These are phyloP conservation scores for Solanum pimpinellifolium DNA, from an alignment of 257 asterid species.

Conservation along the genomic window DNA sequence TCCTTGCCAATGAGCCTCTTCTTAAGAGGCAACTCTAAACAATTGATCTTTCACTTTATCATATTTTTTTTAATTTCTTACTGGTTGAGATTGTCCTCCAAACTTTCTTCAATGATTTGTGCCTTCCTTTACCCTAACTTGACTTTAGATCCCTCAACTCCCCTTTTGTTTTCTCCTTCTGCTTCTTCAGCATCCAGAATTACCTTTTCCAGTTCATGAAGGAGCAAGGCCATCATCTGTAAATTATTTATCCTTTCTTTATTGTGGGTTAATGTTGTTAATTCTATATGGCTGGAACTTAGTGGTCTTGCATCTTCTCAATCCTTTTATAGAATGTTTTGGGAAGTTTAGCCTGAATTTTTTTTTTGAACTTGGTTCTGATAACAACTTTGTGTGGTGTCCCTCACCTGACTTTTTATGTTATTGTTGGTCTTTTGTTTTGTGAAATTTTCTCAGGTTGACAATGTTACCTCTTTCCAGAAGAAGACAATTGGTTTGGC, in stretches of 20 bases:
- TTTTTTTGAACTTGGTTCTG: not conserved
- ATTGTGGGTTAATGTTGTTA: not conserved
- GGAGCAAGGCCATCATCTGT: not conserved
- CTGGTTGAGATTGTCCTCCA: not conserved
- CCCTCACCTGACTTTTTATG: not conserved
- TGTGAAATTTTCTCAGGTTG: constrained; percentile 40
- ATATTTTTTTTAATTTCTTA: not conserved
- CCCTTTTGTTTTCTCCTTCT: not conserved
- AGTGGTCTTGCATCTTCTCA: not conserved
- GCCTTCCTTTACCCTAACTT: not conserved
- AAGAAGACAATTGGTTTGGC: constrained; percentile 72
- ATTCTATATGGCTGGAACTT: not conserved
- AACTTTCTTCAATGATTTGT: not conserved
- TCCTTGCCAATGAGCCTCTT: not conserved
- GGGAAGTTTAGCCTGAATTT: not conserved
- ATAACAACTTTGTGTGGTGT: not conserved
- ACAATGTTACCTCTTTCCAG: constrained; percentile 58
- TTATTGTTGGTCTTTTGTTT: not conserved
- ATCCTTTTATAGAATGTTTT: not conserved
- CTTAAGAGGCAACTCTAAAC: not conserved
- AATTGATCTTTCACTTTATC: not conserved
- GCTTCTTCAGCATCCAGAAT: not conserved
- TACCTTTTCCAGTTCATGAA: not conserved
- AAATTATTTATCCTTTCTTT: not conserved
- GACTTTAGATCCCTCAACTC: not conserved